Base-by-base conservation (phyloP, 2,329 filamentous ascomycete species). In the Colletotrichum tamarilloi region DNA sequence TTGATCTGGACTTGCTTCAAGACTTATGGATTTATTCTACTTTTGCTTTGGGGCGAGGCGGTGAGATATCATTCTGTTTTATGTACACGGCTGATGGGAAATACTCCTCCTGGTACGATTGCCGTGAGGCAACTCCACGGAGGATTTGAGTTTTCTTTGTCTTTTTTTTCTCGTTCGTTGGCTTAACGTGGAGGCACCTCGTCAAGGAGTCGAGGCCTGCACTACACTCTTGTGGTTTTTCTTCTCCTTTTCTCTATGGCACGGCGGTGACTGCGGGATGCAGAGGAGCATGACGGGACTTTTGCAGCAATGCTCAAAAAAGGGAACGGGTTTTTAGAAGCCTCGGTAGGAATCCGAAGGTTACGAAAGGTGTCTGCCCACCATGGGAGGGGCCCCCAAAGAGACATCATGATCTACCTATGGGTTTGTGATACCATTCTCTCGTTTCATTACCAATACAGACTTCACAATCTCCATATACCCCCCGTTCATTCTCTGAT, bases 401-500 rank as follows among this genome's bases (percentile, higher is more conserved):
- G 38, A 28, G 63, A 52, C 46, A 3, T 32, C 19, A 35, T 62
- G 22, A 32, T 56, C 22, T 52, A 46, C 32, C 32, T 52, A n/a
- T 30, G 32, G 49, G 35, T 30, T 52, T 57, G 68, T 68, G 69
- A 68, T 68, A 72, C 69, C 69, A 68, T 62, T 62, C 28, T 62
- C 57, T 62, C 64, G 28, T 68, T 68, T 52, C 58, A 52, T 30
- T 24, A 38, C 53, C 19, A 68, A 63, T 42, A 62, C 58, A 63
- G 26, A 42, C 12, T 5, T 59, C 56, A 28, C 26, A 42, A 42
- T 24, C 42, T 49, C 16, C 42, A 42, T 24, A 24, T 19, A 38
- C 8, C 30, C 30, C 16, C 5, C 26, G 2, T 26, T 9, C 14
- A 8, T 38, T 9, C 19, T 19, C 24, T 5, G 22, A 62, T 7